Percentiles rank a stretch among this genome's conserved stretches.
Evolutionary conservation across 2,329 filamentous ascomycete species (phyloP).

Genomic region (Ramularia endophylla): DNA sequence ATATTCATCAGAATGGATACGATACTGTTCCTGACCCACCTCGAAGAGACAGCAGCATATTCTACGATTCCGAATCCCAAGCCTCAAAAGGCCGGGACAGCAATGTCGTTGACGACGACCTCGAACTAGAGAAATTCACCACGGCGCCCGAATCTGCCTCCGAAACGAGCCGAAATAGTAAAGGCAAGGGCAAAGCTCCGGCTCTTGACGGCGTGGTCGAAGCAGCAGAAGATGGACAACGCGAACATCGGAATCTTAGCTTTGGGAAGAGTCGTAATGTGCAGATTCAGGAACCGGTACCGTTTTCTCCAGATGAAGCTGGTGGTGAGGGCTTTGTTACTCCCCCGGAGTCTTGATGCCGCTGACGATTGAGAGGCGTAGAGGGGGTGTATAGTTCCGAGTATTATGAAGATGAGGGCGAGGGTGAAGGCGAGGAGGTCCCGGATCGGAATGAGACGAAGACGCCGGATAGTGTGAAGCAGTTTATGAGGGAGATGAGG

Average conservation of each 20-base stretch:
- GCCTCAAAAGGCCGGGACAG: conserved; percentile 13
- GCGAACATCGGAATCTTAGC: background rate
- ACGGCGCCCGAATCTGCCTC: conserved; percentile 13
- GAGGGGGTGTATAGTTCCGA: too few species aligned
- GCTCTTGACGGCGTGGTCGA: conserved; percentile 15
- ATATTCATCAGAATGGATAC: background rate
- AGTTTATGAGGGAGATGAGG: conserved; percentile 17
- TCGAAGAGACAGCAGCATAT: conserved; percentile 13
- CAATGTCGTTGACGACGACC: conserved; percentile 8
- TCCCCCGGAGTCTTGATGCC: conserved; percentile 8
- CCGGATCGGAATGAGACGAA: conserved; percentile 18
- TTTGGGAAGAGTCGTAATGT: conserved; percentile 11
- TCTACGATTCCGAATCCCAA: conserved; percentile 15
- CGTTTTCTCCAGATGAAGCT: conserved; percentile 3
- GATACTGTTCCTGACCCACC: conserved; percentile 5
- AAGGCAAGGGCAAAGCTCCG: conserved; percentile 13
- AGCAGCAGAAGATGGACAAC: conserved; percentile 5
- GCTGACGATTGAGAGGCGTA: conserved; percentile 13
- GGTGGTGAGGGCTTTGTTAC: background rate
- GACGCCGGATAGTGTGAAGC: conserved; percentile 15
- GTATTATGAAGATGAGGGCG: conserved; percentile 7
- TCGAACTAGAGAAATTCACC: conserved; percentile 14
- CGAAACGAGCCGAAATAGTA: conserved; percentile 10
- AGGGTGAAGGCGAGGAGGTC: conserved; percentile 1
- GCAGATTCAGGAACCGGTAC: conserved; percentile 18